phyloP scores from a whole-genome alignment of 129 eudicot species.

The Flaveria ramosissima region DNA sequence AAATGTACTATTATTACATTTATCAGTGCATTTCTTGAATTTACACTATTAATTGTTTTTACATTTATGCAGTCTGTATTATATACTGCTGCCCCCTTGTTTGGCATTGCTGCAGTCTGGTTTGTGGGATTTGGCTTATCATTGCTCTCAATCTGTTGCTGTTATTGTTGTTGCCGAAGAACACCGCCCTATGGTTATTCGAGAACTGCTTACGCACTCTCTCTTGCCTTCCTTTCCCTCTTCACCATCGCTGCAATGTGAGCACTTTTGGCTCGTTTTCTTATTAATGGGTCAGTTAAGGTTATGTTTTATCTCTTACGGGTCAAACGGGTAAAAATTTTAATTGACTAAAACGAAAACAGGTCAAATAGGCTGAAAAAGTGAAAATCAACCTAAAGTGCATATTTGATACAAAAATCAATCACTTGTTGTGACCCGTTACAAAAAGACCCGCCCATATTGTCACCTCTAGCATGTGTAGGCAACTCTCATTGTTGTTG shows the following conservation, averaged over 20 bases:
- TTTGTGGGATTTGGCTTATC: constrained; percentile 64
- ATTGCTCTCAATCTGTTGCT: constrained; percentile 56
- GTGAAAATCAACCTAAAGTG: background rate
- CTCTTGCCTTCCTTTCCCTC: constrained; percentile 52
- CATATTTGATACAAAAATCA: too few species aligned
- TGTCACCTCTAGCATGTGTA: background rate
- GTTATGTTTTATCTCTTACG: background rate
- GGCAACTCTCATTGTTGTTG: background rate
- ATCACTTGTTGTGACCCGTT: background rate
- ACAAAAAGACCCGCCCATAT: background rate
- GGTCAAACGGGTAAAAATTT: background rate
- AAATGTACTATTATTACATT: too few species aligned
- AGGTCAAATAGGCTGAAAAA: background rate
- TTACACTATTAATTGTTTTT: background rate
- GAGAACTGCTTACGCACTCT: constrained; percentile 54
- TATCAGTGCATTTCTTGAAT: background rate
- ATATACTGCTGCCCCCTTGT: constrained; percentile 64
- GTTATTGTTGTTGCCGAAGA: constrained; percentile 48
- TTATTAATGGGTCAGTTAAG: background rate
- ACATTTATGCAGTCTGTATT: constrained; percentile 68
- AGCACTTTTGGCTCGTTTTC: constrained; percentile 5
- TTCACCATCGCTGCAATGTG: constrained; percentile 74
- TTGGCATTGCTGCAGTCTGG: constrained; percentile 70
- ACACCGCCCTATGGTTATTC: constrained; percentile 55
- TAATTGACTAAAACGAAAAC: too few species aligned